A percentile compares a stretch with the other conserved stretches of the same genome.
These are phyloP conservation scores for Gnaphalium uliginosum DNA, from an alignment of 129 eudicot species.

Conservation along the genomic window DNA sequence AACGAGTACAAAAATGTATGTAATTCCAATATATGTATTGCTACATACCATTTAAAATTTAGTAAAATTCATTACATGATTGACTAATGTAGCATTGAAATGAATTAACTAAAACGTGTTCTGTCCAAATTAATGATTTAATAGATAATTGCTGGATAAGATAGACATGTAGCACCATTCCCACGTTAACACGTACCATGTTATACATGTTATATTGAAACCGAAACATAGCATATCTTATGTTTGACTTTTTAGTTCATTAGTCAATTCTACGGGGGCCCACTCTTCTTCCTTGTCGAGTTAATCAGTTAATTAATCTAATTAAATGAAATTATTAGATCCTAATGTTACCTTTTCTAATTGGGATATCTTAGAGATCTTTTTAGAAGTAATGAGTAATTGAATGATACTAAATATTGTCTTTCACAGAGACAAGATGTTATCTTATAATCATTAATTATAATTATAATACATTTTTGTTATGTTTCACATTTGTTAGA, in stretches of 20 bases:
- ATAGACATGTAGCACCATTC: background rate
- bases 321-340: background rate
- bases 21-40: no score
- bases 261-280: background rate
- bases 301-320: background rate
- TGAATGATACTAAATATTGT: no score
- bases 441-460: no score
- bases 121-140: no score
- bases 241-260: background rate
- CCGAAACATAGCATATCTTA: background rate
- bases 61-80: no score
- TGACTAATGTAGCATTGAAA: no score
- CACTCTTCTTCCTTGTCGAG: conserved; percentile 1
- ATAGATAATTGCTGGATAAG: background rate
- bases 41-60: no score
- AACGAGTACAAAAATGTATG: no score
- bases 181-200: background rate
- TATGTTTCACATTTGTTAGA: background rate
- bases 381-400: no score
- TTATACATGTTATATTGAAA: background rate
- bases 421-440: no score
- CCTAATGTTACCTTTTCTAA: background rate
- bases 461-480: no score
- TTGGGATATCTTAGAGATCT: background rate
- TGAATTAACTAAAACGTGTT: no score